Evolutionary conservation across 352 stramenopile genomes (phyloP), one percentile per base, ranked within the genome.

Genomic region (Globisporangium paroecandrum): DNA sequence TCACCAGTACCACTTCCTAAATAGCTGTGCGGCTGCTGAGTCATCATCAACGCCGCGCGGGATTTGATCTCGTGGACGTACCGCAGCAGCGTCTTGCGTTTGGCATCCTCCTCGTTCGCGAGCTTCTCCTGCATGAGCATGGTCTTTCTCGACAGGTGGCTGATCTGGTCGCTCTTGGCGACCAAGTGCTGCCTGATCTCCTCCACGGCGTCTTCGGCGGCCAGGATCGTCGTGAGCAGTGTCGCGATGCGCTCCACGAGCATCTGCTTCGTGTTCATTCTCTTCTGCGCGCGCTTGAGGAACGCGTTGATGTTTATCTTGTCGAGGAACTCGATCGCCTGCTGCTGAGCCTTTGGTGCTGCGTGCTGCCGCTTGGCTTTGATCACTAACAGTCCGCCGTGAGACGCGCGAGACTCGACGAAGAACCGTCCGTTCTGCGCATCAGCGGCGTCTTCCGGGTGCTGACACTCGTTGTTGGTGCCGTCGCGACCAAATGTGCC

Each of bases 11-110:
- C 63, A 29, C 62, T 47, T 22, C 73, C 66, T 41, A 15, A 47
- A n/a, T 58, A 6, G 20, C 69, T 47, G 7, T 34, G 41, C 8
- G 66, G 38, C 3, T 65, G 41, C n/a, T 62, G 53, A 53, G 55
- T 47, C 55, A 61, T 61, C 55, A 71, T 62, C 51, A 75, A n/a
- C 62, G 71, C 66, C 68, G 47, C 69, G 53, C 58, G 83, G 65
- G 91, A 88, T 70, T 98, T 98, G 41, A 98, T 91, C 62, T 97
- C 90, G 57, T 98, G 91, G 9, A 99, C 91, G 69, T 98, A 99
- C 29, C 95, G 85, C 36, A 99, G 72, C 43, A 99, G 78, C 18
- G 95, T 98, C 56, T 97, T 91, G 36, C 95, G 88, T 76, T 99
- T 99, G 13, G 96, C 96, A 56, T 99, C 97, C 75, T 99, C 95